These are phyloP conservation scores for Schizochytrium sp. DNA, from an alignment of 108 stramenopile species.

Conservation along the genomic window DNA sequence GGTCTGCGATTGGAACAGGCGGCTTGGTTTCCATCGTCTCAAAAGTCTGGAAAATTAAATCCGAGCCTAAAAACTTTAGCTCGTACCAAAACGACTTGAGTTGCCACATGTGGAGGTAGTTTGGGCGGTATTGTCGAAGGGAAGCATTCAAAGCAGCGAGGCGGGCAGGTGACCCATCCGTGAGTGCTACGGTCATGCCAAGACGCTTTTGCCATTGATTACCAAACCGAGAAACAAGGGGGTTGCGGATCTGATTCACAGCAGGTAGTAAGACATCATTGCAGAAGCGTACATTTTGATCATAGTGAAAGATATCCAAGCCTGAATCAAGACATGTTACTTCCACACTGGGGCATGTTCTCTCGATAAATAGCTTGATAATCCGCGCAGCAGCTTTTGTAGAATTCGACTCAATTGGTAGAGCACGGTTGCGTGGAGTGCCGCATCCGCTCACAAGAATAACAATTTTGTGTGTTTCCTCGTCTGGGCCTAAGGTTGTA, in stretches of 20 bases:
- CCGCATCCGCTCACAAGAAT: conserved; percentile 62
- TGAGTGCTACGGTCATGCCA: conserved; percentile 87
- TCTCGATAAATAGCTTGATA: conserved; percentile 60
- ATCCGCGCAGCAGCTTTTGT: conserved; percentile 59
- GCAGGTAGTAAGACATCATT: conserved; percentile 87
- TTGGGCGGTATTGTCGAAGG: conserved; percentile 89
- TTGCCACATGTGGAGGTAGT: conserved; percentile 93
- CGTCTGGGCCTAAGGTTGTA: background rate
- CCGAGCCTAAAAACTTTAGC: conserved; percentile 84
- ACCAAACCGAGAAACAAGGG: conserved; percentile 76
- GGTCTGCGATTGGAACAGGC: conserved; percentile 77
- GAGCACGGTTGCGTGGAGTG: background rate
- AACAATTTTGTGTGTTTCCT: background rate
- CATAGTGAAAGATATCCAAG: conserved; percentile 93
- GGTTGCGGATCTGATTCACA: conserved; percentile 86
- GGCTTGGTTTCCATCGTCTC: conserved; percentile 93
- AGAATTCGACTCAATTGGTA: conserved; percentile 46
- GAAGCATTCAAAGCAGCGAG: conserved; percentile 92
- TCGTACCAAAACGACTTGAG: conserved; percentile 98
- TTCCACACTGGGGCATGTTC: background rate
- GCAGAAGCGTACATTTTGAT: conserved; percentile 95
- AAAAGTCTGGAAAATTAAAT: conserved; percentile 90
- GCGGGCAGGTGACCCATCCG: conserved; percentile 92
- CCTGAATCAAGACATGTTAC: conserved; percentile 82
- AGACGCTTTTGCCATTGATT: conserved; percentile 86